These are phyloP conservation scores for Hemerocallis citrina DNA, from an alignment of 106 monocot species.

Conservation along the genomic window DNA sequence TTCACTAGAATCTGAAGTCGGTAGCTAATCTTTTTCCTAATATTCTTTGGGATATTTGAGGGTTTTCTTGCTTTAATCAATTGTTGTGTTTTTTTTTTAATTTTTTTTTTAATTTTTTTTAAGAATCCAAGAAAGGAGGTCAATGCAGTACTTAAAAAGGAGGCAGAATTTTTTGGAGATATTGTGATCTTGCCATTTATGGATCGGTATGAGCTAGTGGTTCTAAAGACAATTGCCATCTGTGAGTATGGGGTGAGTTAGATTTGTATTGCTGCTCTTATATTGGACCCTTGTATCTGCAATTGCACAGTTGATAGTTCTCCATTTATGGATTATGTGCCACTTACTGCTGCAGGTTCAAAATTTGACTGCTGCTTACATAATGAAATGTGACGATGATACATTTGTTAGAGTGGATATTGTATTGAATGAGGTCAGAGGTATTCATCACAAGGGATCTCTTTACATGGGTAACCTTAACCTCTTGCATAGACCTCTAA, in stretches of 20 bases:
- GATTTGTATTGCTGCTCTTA: neutral
- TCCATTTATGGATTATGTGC: neutral
- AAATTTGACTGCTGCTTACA: constrained; percentile 61
- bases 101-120: too few species aligned
- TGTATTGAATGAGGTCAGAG: constrained; percentile 48
- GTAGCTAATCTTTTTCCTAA: neutral
- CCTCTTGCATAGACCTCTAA: constrained; percentile 77
- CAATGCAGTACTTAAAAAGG: constrained; percentile 78
- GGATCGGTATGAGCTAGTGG: constrained; percentile 95
- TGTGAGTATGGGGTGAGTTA: constrained; percentile 82
- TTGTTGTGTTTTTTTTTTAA: neutral
- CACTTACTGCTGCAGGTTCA: constrained; percentile 37
- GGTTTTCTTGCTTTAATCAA: neutral
- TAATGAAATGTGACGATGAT: constrained; percentile 98
- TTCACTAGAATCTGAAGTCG: neutral
- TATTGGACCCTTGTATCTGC: neutral
- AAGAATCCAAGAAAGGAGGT: constrained; percentile 93
- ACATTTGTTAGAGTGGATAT: constrained; percentile 89
- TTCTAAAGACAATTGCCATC: constrained; percentile 89
- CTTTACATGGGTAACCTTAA: constrained; percentile 97
- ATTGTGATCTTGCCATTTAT: constrained; percentile 88
- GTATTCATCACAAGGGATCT: constrained; percentile 27
- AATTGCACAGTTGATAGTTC: neutral
- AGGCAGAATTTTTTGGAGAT: constrained; percentile 89
- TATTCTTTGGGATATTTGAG: neutral